phyloP scores from a whole-genome alignment of 2,329 filamentous ascomycete genomes.

The Chaetoscypha palmicola region DNA sequence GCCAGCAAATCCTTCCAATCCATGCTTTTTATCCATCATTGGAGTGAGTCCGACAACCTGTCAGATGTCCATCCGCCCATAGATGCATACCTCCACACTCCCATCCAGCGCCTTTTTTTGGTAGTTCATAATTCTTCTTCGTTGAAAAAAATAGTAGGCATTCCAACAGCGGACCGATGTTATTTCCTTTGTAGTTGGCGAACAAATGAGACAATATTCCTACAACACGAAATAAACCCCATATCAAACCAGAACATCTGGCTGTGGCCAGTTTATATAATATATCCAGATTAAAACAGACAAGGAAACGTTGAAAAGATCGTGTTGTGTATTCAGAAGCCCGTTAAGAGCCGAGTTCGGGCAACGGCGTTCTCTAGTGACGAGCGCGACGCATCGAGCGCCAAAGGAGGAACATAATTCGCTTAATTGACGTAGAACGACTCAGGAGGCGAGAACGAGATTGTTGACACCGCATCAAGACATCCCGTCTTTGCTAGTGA shows the following conservation, averaged over 20 bases:
- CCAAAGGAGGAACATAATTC: too few species aligned
- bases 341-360: too few species aligned
- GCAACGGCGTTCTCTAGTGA: too few species aligned
- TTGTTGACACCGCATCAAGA: too few species aligned
- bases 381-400: too few species aligned
- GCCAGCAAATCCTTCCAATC: slow-evolving; percentile 10
- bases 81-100: not conserved
- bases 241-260: slow-evolving; percentile 8
- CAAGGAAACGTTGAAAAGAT: too few species aligned
- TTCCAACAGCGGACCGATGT: slow-evolving; percentile 1
- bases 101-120: not conserved
- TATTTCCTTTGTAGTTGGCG: slow-evolving; percentile 3
- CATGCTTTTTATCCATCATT: slow-evolving; percentile 10
- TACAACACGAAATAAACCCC: slow-evolving; percentile 6
- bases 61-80: slow-evolving; percentile 4
- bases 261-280: slow-evolving; percentile 3
- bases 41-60: slow-evolving; percentile 7
- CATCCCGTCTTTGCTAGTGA: too few species aligned
- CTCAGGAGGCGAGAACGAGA: too few species aligned
- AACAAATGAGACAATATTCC: slow-evolving; percentile 11
- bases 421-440: too few species aligned
- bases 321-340: too few species aligned
- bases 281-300: slow-evolving; percentile 1
- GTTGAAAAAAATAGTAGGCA: not conserved
- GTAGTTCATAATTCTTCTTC: slow-evolving; percentile 4